Conservation (phyloP, 257 asterid species). For the Solanum infundibuliforme region DNA sequence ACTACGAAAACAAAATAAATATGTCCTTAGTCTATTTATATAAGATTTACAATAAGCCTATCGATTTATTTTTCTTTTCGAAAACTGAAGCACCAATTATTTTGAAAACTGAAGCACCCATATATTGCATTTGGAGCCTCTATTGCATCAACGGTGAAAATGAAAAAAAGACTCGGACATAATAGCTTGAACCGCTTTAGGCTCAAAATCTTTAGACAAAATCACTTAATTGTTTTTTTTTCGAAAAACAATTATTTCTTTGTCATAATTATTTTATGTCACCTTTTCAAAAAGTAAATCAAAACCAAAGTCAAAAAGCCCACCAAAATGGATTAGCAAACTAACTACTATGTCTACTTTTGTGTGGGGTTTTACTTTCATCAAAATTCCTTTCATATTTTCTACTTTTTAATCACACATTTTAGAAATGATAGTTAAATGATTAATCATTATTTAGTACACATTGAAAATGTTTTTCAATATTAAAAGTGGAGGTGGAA, state of each 20-base stretch:
- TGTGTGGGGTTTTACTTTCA: background rate
- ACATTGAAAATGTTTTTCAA: background rate
- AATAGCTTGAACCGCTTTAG: background rate
- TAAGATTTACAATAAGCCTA: background rate
- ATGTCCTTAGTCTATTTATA: background rate
- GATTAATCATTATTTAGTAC: background rate
- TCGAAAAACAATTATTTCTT: background rate
- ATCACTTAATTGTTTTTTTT: background rate
- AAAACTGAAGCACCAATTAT: background rate
- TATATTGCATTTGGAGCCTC: background rate
- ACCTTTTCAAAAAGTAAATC: background rate
- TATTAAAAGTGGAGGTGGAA: background rate
- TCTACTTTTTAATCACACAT: background rate
- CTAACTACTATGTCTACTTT: background rate
- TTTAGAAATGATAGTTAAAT: background rate
- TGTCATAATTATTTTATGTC: background rate
- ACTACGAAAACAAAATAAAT: background rate
- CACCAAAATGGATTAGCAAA: background rate
- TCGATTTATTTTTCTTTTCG: background rate
- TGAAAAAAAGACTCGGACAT: accelerated
- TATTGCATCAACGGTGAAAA: background rate
- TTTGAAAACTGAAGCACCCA: no score
- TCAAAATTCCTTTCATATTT: background rate
- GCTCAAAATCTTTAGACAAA: background rate
- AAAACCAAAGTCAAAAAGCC: background rate